Evolutionary conservation across 129 eudicot genomes (phyloP).

Genomic region (Cynara cardunculus): DNA sequence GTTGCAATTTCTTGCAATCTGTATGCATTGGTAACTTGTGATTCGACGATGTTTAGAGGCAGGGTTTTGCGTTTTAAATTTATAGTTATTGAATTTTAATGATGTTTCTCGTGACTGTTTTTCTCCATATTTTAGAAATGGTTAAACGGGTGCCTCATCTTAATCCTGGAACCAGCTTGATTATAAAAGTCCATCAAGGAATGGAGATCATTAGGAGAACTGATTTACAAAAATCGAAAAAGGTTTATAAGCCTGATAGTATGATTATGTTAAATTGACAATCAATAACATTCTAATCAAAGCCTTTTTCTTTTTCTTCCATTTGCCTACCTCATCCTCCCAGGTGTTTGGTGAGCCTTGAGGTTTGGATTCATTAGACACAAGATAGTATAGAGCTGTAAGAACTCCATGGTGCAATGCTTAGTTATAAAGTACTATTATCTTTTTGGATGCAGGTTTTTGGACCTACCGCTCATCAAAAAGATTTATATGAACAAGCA

Average conservation of each 20-base stretch:
- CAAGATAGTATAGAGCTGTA: neutral
- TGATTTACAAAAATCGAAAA: neutral
- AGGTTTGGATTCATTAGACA: neutral
- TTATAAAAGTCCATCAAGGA: neutral
- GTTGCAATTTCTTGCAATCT: neutral
- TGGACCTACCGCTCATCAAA: constrained; percentile 63
- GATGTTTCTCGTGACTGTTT: neutral
- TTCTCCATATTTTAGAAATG: neutral
- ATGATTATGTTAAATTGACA: neutral
- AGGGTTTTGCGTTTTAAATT: neutral
- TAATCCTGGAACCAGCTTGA: neutral
- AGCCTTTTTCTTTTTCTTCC: neutral
- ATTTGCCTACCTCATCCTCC: neutral
- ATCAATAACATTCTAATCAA: neutral
- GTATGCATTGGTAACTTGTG: neutral
- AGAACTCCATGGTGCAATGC: neutral
- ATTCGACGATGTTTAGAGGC: neutral
- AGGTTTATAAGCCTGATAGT: neutral
- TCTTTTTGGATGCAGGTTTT: constrained; percentile 44
- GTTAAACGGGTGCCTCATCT: neutral
- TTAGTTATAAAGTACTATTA: neutral
- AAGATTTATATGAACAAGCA: constrained; percentile 69
- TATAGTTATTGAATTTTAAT: neutral
- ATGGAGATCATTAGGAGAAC: neutral
- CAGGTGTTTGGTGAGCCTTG: constrained; percentile 2